Conservation (phyloP, 441 rosid genomes). For the Gossypium lobatum region DNA sequence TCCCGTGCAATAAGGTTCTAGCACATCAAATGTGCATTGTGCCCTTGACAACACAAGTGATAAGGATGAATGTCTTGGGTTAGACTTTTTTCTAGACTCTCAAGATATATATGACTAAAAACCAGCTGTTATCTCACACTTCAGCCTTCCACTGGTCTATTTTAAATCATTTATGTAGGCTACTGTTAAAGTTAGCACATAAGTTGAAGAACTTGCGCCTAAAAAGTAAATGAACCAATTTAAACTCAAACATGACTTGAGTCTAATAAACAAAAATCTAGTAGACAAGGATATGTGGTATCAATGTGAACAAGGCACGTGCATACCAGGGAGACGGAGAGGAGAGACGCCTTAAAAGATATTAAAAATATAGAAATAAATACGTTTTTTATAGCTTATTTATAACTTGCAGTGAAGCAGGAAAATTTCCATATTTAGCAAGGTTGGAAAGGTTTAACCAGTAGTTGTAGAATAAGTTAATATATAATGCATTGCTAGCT, state of each 20-base stretch:
- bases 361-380: neutral
- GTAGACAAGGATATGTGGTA: neutral
- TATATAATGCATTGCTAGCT: neutral
- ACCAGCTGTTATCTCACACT: neutral
- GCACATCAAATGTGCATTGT: neutral
- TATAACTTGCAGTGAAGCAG: neutral
- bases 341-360: neutral
- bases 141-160: neutral
- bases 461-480: neutral
- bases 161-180: neutral
- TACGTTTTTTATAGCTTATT: neutral
- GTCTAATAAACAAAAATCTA: neutral
- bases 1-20: neutral
- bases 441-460: conserved; percentile 1
- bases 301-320: neutral
- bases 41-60: neutral
- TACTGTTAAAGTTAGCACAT: neutral
- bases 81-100: neutral
- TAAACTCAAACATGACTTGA: neutral
- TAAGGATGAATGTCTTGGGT: neutral
- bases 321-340: neutral
- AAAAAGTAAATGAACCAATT: conserved; percentile 3
- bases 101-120: neutral
- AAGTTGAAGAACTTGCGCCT: neutral
- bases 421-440: neutral